Evolutionary conservation across 139 green algal genomes (phyloP), one percentile per base, ranked within the genome.

Genomic region (Coccomyxa sp.): DNA sequence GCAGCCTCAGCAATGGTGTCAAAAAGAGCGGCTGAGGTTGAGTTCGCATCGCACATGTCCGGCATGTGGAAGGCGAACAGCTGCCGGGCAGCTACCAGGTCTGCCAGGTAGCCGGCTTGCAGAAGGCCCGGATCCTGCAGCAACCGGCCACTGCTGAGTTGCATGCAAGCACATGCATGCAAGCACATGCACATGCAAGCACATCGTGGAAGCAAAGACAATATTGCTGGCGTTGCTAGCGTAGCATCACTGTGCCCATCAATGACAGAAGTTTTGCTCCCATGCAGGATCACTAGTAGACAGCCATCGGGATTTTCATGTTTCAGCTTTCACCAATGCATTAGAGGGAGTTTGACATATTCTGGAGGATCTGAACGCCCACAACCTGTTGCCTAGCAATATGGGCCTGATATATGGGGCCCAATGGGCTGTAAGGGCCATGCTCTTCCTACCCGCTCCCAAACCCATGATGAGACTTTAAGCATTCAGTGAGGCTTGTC

Each of bases 41-140:
- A 28, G 0, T 51, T 68, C 25, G 68, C n/a, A 13, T n/a, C 57
- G 74, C 81, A 84, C 71, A 80, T 51, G 57, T 74, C 71, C 76
- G 81, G 81, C 74, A 84, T 23, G 51, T 51, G 78, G 71, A 84
- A 81, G 17, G 81, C 57, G 32, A 84, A 84, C 25, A 84, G 51
- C 59, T 74, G 71, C 45, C 58, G 25, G 10, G 68, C 51, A 16
- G 67, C 81, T 58, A 84, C 67, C 15, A 66, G 60, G 71, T 84
- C 81, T 74, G 71, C 81, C 38, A 84, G 68, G 27, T 81, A 31
- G 12, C 81, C 81, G 13, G 63, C 31, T 25, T 68, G 25, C 71
- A 84, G 31, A 28, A 84, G 51, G 13, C 31, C 81, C 18, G 81
- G 81, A 1, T 31, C 31, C 80, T 83, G 80, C 79, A 82, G 58